phyloP scores from a whole-genome alignment of 495 filamentous ascomycete species.

The Monascus purpureus region DNA sequence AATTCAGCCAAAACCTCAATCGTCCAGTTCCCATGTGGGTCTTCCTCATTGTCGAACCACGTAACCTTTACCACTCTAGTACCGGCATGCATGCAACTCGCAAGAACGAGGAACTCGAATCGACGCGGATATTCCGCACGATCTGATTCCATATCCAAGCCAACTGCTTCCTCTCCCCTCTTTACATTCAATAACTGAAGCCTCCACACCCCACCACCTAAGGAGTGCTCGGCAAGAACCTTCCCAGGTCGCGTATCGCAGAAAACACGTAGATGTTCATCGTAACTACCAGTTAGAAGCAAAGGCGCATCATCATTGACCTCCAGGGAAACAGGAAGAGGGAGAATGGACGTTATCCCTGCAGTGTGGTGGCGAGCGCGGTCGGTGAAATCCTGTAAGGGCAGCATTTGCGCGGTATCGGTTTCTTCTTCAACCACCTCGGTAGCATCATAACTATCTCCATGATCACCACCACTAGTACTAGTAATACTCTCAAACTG shows the following conservation, averaged over 20 bases:
- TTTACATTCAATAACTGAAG: conserved; percentile 43
- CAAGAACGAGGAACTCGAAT: conserved; percentile 47
- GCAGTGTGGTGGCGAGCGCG: conserved; percentile 47
- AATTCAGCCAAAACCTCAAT: conserved; percentile 60
- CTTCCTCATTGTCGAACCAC: conserved; percentile 4
- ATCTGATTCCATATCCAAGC: conserved; percentile 1
- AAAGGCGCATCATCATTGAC: conserved; percentile 26
- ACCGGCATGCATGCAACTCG: conserved; percentile 90
- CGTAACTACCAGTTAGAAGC: conserved; percentile 81
- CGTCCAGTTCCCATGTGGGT: conserved; percentile 30
- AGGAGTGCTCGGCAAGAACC: conserved; percentile 43
- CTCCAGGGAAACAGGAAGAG: conserved; percentile 29
- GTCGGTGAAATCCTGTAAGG: conserved; percentile 19
- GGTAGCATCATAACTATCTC: neutral
- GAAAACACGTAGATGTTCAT: conserved; percentile 67
- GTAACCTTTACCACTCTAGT: conserved; percentile 48
- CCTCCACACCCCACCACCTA: conserved; percentile 88
- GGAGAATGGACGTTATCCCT: conserved; percentile 80
- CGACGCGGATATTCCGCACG: conserved; percentile 1
- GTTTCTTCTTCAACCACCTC: conserved; percentile 4
- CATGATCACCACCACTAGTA: neutral
- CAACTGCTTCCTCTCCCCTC: conserved; percentile 1
- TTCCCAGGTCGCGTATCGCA: conserved; percentile 20
- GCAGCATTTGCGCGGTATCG: conserved; percentile 7
- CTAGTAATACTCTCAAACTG: conserved; percentile 8